Base-by-base conservation (phyloP, 768 basidiomycete genomes). In the Lactarius pseudohatsudake region DNA sequence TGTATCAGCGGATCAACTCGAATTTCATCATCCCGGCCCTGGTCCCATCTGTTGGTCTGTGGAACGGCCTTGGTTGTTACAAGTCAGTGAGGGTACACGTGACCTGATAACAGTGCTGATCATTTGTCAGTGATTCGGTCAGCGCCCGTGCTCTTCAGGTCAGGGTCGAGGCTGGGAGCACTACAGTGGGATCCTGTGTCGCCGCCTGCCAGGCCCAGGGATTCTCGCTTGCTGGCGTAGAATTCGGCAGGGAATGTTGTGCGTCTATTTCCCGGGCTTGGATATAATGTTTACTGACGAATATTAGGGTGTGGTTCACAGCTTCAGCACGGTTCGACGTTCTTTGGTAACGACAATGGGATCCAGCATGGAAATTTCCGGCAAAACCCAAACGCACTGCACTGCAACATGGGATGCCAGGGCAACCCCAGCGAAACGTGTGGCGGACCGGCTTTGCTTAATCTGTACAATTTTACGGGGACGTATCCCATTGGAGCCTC, bases 51-150 rank as follows among this genome's bases (percentile, higher is more conserved):
- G 82, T 88, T 30, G 89, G 87, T 3, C 77, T 81, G 45, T 91
- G 89, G 89, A 73, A 78, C 7, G 86, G 84, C 0, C 81, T 90
- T 43, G 90, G 90, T 20, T 91, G 90, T 74, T 90, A 84, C 77
- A 87, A 79, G 89, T 88, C 70, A 68, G 81, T 72, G 41, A 18
- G 15, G 2, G 32, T 16, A 22, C n/a, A 8, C 28, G 30, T 22
- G 34, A 20, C 56, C 18, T 36, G 28, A 22, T 13, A 5, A 10
- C 34, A 6, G 34, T 16, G 57, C 38, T 58, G 18, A 57, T 36
- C 20, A 4, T 36, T 22, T 22, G 64, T 11, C 66, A 79, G 77
- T 40, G 79, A 81, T 66, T 75, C 78, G 16, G 50, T 67, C 32
- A 69, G 68, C 43, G 63, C 74, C 38, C 78, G 79, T 18, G 74